Evolutionary conservation across 805 yeast species (phyloP).

Genomic region (Kodamaea laetipori): DNA sequence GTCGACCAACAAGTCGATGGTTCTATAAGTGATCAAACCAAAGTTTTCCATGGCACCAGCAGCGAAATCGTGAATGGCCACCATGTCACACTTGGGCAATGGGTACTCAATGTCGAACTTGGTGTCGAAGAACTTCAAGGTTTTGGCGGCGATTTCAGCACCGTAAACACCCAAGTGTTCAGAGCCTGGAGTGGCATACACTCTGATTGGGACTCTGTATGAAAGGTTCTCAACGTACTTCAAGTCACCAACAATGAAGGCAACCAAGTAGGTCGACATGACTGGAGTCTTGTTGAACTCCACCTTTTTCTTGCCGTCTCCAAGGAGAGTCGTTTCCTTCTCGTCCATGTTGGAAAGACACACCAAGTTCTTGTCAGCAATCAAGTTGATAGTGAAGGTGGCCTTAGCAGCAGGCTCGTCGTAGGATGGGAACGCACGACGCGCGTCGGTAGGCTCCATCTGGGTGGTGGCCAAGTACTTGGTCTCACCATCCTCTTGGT

Average conservation of each 20-base stretch:
- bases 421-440: constrained; percentile 84
- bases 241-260: constrained; percentile 80
- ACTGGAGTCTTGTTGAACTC: constrained; percentile 73
- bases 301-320: constrained; percentile 54
- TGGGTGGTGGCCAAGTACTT: constrained; percentile 81
- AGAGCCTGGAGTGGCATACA: constrained; percentile 77
- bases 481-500: constrained; percentile 60
- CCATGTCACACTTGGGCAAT: constrained; percentile 78
- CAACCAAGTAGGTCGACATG: constrained; percentile 84
- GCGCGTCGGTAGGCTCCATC: constrained; percentile 84
- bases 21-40: constrained; percentile 78
- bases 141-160: constrained; percentile 73
- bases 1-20: constrained; percentile 71
- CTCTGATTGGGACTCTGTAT: constrained; percentile 75
- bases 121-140: constrained; percentile 70
- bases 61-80: constrained; percentile 79
- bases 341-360: constrained; percentile 74
- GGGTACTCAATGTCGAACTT: constrained; percentile 77
- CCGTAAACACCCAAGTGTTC: constrained; percentile 71
- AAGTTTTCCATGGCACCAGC: constrained; percentile 93
- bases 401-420: constrained; percentile 86
- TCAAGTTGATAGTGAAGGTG: constrained; percentile 62
- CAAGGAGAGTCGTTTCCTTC: constrained; percentile 44
- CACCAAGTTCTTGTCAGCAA: constrained; percentile 56
- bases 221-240: constrained; percentile 67